Evolutionary conservation across 345 rosid species (phyloP).

Genomic region (Trapa incisa): DNA sequence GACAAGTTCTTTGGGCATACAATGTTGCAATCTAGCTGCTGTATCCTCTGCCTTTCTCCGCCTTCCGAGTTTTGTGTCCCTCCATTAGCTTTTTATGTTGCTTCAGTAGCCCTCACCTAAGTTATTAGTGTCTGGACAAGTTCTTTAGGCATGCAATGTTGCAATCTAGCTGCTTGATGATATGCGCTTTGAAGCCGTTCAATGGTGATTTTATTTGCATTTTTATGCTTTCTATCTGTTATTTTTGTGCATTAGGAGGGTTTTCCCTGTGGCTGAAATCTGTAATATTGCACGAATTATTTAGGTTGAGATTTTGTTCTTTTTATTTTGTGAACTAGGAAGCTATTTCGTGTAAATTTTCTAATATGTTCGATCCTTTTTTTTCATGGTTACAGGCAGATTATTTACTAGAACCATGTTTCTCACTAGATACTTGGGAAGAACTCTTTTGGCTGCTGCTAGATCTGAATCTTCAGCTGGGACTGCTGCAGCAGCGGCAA

Average conservation of each 20-base stretch:
- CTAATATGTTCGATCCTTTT: background rate
- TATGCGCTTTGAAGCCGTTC: background rate
- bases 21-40: background rate
- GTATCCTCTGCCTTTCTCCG: too few species aligned
- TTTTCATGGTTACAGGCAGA: background rate
- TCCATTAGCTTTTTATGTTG: too few species aligned
- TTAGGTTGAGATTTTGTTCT: background rate
- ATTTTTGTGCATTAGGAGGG: background rate
- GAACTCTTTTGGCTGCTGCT: conserved; percentile 51
- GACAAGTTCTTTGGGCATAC: background rate
- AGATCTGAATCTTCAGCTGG: conserved; percentile 47
- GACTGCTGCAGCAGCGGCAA: conserved; percentile 39
- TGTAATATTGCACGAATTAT: background rate
- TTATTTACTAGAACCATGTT: conserved; percentile 27
- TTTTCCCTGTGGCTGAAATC: background rate
- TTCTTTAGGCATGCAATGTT: background rate
- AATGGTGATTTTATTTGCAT: background rate
- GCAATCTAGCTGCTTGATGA: conserved; percentile 1
- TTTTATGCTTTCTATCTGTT: background rate
- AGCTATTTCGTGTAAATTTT: background rate
- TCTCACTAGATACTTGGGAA: conserved; percentile 46
- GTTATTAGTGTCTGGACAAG: too few species aligned
- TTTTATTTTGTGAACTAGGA: background rate
- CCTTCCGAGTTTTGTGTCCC: too few species aligned
- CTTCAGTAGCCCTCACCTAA: too few species aligned